Percentiles rank a stretch among this genome's conserved stretches.
Evolutionary conservation across 768 basidiomycete species (phyloP).

Genomic region (Coprinopsis strossmayeri): DNA sequence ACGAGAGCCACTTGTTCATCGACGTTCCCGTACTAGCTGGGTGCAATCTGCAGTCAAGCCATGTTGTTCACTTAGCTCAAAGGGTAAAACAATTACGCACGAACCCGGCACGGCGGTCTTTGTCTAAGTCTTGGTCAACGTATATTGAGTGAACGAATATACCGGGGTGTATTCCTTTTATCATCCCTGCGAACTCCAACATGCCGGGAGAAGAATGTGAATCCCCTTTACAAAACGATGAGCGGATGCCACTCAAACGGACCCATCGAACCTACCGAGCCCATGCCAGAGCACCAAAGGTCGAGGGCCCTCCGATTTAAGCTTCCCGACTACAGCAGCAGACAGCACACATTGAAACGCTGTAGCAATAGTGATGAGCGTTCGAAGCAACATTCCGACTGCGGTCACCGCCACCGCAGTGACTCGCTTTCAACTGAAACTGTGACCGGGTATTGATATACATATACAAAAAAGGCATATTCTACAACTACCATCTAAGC

Average conservation of each 20-base stretch:
- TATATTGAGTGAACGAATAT: constrained; percentile 75
- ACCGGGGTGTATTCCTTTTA: constrained; percentile 61
- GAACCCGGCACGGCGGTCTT: constrained; percentile 64
- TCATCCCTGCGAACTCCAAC: constrained; percentile 49
- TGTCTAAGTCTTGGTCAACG: constrained; percentile 52
- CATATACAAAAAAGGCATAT: neutral
- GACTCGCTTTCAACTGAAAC: no score
- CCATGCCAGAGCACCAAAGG: constrained; percentile 79
- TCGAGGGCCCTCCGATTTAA: constrained; percentile 26
- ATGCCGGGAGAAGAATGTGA: constrained; percentile 70
- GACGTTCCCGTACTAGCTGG: constrained; percentile 66
- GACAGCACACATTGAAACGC: neutral
- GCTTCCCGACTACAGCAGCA: neutral
- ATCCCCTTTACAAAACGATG: constrained; percentile 56
- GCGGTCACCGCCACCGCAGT: neutral
- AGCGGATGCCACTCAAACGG: constrained; percentile 12
- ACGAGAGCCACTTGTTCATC: constrained; percentile 63
- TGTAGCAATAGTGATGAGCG: neutral
- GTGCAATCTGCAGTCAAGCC: neutral
- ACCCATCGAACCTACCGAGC: constrained; percentile 30
- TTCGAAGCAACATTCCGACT: neutral
- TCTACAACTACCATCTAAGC: neutral
- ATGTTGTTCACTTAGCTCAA: neutral
- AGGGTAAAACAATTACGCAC: constrained; percentile 38
- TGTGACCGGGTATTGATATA: no score